Percentiles rank a stretch among this genome's conserved stretches.
Conservation (phyloP, 768 basidiomycete genomes). For the Xerocomus potaroensis region DNA sequence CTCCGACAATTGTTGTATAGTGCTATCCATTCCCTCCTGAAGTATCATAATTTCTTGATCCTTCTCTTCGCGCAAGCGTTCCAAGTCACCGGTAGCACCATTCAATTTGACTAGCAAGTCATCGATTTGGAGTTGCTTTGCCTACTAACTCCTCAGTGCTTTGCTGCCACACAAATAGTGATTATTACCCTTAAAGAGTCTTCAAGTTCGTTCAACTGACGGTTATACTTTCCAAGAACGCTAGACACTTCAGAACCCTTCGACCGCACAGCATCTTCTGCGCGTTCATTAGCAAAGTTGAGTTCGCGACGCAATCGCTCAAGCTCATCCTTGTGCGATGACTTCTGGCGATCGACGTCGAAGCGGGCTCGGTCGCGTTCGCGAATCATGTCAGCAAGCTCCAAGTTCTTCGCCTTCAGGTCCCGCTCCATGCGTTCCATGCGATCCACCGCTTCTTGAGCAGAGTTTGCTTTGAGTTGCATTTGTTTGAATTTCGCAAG, state of each 20-base stretch:
- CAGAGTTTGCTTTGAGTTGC: constrained; percentile 97
- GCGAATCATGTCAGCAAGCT: constrained; percentile 97
- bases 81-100: constrained; percentile 66
- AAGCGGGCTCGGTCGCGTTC: constrained; percentile 95
- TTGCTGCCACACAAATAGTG: neutral
- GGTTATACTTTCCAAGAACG: constrained; percentile 89
- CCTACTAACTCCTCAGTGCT: constrained; percentile 40
- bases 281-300: constrained; percentile 95
- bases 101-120: constrained; percentile 83
- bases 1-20: constrained; percentile 83
- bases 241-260: constrained; percentile 91
- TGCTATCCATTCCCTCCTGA: constrained; percentile 92
- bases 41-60: constrained; percentile 95
- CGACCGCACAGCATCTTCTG: constrained; percentile 85
- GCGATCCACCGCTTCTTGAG: constrained; percentile 94
- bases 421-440: constrained; percentile 99
- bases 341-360: constrained; percentile 90
- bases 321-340: constrained; percentile 91
- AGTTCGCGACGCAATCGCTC: constrained; percentile 91
- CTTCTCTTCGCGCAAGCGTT: constrained; percentile 87
- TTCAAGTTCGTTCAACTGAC: constrained; percentile 95
- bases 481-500: constrained; percentile 95
- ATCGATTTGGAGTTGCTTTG: constrained; percentile 96
- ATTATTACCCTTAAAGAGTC: constrained; percentile 79
- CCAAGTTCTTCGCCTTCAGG: constrained; percentile 96